These are phyloP conservation scores for Plantago major DNA, from an alignment of 257 asterid species.

Conservation along the genomic window DNA sequence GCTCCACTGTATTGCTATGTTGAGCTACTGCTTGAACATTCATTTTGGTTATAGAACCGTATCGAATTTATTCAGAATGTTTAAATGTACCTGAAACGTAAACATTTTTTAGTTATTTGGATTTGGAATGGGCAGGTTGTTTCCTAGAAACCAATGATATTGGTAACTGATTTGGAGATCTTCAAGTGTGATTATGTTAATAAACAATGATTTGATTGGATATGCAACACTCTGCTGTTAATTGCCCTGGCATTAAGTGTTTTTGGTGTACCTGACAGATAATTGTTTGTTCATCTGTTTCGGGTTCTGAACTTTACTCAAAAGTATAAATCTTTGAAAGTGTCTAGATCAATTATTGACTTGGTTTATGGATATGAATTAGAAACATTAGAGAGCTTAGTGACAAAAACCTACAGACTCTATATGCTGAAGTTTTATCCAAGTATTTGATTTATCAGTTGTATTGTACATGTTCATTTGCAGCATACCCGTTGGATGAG, in stretches of 20 bases:
- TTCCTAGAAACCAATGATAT: too few relatives aligned
- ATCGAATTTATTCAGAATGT: too few relatives aligned
- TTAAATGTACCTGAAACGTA: too few relatives aligned
- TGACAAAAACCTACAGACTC: background rate
- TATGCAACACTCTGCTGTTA: background rate
- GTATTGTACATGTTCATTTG: constrained; percentile 20
- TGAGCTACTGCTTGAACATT: background rate
- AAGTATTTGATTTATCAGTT: constrained; percentile 1
- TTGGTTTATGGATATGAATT: background rate
- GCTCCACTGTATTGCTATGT: too few relatives aligned
- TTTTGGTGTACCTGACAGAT: too few relatives aligned
- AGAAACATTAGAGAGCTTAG: background rate
- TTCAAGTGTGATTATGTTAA: too few relatives aligned
- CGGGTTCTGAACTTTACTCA: too few relatives aligned
- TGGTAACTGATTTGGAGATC: too few relatives aligned
- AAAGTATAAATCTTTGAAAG: background rate
- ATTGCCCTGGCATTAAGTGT: too few relatives aligned
- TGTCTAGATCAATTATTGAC: background rate
- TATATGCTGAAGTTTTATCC: background rate
- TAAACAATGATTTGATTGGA: background rate
- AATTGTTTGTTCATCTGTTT: too few relatives aligned
- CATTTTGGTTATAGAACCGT: background rate
- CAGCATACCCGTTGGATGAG: constrained; percentile 75
- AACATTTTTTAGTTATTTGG: background rate
- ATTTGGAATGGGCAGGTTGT: too few relatives aligned